A percentile compares a stretch with the other conserved stretches of the same genome.
These are phyloP conservation scores for Macrotyloma uniflorum DNA, from an alignment of 306 rosid genomes.

Conservation along the genomic window DNA sequence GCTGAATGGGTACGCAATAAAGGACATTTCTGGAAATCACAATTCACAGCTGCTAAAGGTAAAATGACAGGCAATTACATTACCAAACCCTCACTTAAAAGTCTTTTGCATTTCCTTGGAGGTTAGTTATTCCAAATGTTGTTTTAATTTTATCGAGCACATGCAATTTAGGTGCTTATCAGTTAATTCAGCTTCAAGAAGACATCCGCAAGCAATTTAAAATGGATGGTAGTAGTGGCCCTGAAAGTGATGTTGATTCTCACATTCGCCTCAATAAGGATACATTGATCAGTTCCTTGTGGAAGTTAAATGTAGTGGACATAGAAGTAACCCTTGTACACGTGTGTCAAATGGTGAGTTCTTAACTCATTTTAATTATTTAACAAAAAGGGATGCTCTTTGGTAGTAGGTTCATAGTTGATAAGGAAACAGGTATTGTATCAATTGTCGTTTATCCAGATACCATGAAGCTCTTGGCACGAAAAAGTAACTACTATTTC, in stretches of 20 bases:
- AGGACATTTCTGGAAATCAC: slow-evolving; percentile 95
- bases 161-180: slow-evolving; percentile 71
- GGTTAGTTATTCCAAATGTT: background rate
- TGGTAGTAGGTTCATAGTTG: background rate
- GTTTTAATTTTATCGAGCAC: slow-evolving; percentile 39
- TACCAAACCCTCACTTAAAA: background rate
- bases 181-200: slow-evolving; percentile 83
- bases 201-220: slow-evolving; percentile 69
- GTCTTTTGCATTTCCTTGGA: slow-evolving; percentile 22
- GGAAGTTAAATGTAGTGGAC: slow-evolving; percentile 95
- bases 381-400: background rate
- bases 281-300: slow-evolving; percentile 74
- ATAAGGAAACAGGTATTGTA: slow-evolving; percentile 27
- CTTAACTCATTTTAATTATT: slow-evolving; percentile 18
- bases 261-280: slow-evolving; percentile 75
- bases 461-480: background rate
- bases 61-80: background rate
- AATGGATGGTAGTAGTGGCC: slow-evolving; percentile 54
- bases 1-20: slow-evolving; percentile 93
- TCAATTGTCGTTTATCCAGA: background rate
- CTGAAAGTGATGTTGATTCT: slow-evolving; percentile 65
- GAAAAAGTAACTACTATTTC: background rate
- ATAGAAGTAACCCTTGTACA: slow-evolving; percentile 86
- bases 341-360: slow-evolving; percentile 93
- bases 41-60: slow-evolving; percentile 93